phyloP scores from a whole-genome alignment of 2,329 filamentous ascomycete genomes.

The Ascochyta clinopodiicola region DNA sequence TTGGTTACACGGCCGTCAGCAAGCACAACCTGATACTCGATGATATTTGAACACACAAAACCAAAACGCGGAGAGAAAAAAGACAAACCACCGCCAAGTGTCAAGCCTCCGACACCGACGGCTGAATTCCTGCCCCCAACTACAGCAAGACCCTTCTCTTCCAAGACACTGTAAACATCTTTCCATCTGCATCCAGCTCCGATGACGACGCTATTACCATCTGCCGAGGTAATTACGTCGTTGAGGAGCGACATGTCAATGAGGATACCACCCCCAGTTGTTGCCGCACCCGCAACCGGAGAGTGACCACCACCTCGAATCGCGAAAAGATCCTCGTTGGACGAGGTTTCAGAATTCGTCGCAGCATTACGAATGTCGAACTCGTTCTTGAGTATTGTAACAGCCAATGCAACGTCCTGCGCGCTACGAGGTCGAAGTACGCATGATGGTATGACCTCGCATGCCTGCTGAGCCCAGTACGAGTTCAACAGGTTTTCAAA shows the following conservation, averaged over 20 bases:
- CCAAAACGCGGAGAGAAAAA: slow-evolving; percentile 43
- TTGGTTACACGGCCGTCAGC: slow-evolving; percentile 43
- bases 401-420: slow-evolving; percentile 37
- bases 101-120: slow-evolving; percentile 43
- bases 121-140: slow-evolving; percentile 33
- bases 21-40: slow-evolving; percentile 46
- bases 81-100: slow-evolving; percentile 45
- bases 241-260: slow-evolving; percentile 28
- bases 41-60: slow-evolving; percentile 41
- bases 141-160: slow-evolving; percentile 24
- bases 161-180: slow-evolving; percentile 23
- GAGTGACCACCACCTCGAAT: slow-evolving; percentile 58
- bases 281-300: slow-evolving; percentile 28
- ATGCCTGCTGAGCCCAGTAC: slow-evolving; percentile 46
- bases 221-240: slow-evolving; percentile 7
- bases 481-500: slow-evolving; percentile 24
- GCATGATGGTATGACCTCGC: slow-evolving; percentile 41
- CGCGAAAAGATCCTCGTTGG: slow-evolving; percentile 44
- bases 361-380: slow-evolving; percentile 31
- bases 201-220: slow-evolving; percentile 5
- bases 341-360: not conserved
- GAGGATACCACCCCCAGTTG: slow-evolving; percentile 26
- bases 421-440: slow-evolving; percentile 37
- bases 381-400: slow-evolving; percentile 37
- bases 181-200: slow-evolving; percentile 31